These are phyloP conservation scores for Globisporangium cederbergense DNA, from an alignment of 352 stramenopile species.

Conservation along the genomic window DNA sequence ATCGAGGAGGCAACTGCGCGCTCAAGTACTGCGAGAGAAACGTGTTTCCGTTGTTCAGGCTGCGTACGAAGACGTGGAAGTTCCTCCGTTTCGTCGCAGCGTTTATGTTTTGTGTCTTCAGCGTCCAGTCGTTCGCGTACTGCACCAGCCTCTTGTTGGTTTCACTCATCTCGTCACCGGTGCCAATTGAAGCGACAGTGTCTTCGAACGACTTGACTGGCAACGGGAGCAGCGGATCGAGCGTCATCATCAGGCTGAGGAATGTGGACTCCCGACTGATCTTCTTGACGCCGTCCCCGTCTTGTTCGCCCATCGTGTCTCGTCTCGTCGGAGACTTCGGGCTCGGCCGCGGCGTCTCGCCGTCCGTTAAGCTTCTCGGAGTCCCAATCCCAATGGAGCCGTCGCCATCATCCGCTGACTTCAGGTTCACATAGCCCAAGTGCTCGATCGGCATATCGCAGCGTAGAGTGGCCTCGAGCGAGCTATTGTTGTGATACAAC, in stretches of 20 bases:
- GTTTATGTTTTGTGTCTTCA: constrained; percentile 17
- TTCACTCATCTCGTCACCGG: constrained; percentile 15
- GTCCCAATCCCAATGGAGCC: constrained; percentile 7
- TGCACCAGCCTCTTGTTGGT: constrained; percentile 23
- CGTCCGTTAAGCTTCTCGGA: constrained; percentile 6
- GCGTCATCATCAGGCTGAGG: constrained; percentile 83
- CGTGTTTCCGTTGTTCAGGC: constrained; percentile 56
- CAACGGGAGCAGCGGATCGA: constrained; percentile 78
- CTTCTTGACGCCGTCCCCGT: constrained; percentile 32
- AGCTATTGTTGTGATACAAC: constrained; percentile 71
- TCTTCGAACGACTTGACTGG: constrained; percentile 27
- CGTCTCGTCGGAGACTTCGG: background rate
- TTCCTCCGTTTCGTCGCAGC: constrained; percentile 30
- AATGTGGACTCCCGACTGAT: constrained; percentile 69
- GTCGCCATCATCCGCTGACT: constrained; percentile 9
- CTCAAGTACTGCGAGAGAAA: constrained; percentile 74
- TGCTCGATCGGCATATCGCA: constrained; percentile 83
- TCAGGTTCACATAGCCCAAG: constrained; percentile 73
- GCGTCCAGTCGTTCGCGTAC: constrained; percentile 39
- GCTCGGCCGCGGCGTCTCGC: background rate
- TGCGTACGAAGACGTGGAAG: constrained; percentile 74
- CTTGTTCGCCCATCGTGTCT: constrained; percentile 2
- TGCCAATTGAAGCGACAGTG: constrained; percentile 8
- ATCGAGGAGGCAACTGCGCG: constrained; percentile 57
- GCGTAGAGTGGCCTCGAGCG: constrained; percentile 76